Percentiles rank a stretch among this genome's conserved stretches.
These are phyloP conservation scores for Oryza coarctata DNA, from an alignment of 176 grass and related monocot genomes.

Conservation along the genomic window DNA sequence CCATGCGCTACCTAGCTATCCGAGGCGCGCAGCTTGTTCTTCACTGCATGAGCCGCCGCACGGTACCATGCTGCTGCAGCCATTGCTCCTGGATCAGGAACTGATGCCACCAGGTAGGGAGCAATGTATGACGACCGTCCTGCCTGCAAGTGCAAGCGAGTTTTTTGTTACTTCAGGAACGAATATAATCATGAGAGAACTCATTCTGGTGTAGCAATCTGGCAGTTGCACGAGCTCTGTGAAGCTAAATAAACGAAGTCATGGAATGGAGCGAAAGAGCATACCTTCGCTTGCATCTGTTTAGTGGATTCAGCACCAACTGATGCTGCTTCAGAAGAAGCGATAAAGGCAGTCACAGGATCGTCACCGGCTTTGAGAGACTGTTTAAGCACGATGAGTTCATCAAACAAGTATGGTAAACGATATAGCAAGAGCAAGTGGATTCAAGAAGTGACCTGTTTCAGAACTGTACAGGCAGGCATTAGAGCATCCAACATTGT, in stretches of 20 bases:
- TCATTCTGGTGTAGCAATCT: neutral
- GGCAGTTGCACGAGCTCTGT: neutral
- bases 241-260: neutral
- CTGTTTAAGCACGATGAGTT: constrained; percentile 47
- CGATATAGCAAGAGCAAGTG: constrained; percentile 7
- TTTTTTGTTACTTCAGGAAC: neutral
- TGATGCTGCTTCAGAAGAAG: constrained; percentile 85
- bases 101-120: constrained; percentile 56
- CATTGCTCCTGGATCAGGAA: constrained; percentile 95
- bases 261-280: neutral
- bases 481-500: constrained; percentile 99
- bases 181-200: neutral
- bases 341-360: constrained; percentile 68
- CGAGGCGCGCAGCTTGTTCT: constrained; percentile 44
- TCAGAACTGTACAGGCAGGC: constrained; percentile 75
- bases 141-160: constrained; percentile 57
- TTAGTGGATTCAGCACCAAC: constrained; percentile 89
- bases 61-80: constrained; percentile 85
- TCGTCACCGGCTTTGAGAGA: constrained; percentile 81
- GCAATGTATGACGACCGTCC: constrained; percentile 82
- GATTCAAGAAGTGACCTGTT: constrained; percentile 49
- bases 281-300: constrained; percentile 93
- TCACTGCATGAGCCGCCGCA: constrained; percentile 61
- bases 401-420: constrained; percentile 22
- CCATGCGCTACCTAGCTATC: constrained; percentile 29